Conservation (phyloP, 1,139 yeast genomes). For the Diutina ranongensis region DNA sequence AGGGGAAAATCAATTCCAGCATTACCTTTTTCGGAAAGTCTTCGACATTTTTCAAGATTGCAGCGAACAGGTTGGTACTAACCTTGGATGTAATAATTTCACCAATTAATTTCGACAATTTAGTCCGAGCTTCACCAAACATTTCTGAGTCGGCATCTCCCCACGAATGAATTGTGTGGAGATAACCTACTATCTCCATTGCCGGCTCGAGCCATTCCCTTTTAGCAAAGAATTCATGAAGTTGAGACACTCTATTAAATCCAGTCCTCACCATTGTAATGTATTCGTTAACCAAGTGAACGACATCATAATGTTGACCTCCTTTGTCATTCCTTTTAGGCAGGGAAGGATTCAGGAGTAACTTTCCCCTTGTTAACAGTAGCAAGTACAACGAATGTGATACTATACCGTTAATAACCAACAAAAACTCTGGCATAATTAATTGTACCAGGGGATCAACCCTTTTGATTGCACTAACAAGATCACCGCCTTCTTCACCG, state of each 20-base stretch:
- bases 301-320: constrained; percentile 19
- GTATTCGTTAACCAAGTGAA: constrained; percentile 27
- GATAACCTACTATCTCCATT: constrained; percentile 27
- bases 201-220: constrained; percentile 30
- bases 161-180: constrained; percentile 9
- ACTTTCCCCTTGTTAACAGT: constrained; percentile 24
- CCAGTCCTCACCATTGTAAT: constrained; percentile 22
- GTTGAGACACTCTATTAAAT: constrained; percentile 14
- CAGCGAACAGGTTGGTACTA: background rate
- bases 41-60: background rate
- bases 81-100: background rate
- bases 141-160: background rate
- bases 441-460: constrained; percentile 9
- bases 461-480: background rate
- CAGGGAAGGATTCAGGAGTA: constrained; percentile 11
- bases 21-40: constrained; percentile 14
- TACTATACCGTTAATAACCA: constrained; percentile 29
- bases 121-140: background rate
- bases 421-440: constrained; percentile 26
- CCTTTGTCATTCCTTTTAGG: background rate
- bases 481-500: background rate
- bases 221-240: constrained; percentile 16
- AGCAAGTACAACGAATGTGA: constrained; percentile 23
- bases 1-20: constrained; percentile 26
- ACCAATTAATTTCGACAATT: background rate